Conservation (phyloP, 2,329 filamentous ascomycete genomes). For the Colletotrichum euphorbiae region DNA sequence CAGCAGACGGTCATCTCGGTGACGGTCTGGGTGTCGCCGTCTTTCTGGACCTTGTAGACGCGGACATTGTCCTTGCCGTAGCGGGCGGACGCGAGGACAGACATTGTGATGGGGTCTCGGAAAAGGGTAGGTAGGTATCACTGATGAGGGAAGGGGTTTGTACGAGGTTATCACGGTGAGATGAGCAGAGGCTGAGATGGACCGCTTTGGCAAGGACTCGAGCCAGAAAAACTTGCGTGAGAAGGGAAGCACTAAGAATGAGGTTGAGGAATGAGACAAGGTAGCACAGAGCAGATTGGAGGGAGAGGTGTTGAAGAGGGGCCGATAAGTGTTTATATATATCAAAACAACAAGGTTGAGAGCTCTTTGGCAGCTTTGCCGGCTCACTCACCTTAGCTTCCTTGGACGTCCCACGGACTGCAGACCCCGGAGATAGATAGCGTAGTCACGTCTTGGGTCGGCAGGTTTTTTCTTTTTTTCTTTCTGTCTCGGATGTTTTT, state of each 20-base stretch:
- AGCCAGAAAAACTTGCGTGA: neutral
- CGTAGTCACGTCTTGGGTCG: conserved; percentile 33
- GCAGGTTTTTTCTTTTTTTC: conserved; percentile 9
- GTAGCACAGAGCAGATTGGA: conserved; percentile 7
- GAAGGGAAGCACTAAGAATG: conserved; percentile 1
- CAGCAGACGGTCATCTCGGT: conserved; percentile 96
- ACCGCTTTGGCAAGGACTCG: conserved; percentile 7
- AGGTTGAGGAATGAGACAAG: conserved; percentile 17
- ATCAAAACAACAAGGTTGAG: conserved; percentile 24
- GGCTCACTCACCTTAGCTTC: conserved; percentile 22
- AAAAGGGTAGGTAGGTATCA: neutral
- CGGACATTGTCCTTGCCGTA: conserved; percentile 99
- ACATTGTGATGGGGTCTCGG: conserved; percentile 50
- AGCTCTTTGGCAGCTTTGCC: conserved; percentile 4
- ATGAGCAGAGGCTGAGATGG: neutral
- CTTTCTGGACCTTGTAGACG: conserved; percentile 91
- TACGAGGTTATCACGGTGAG: conserved; percentile 17
- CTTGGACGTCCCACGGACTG: conserved; percentile 24
- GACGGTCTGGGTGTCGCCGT: conserved; percentile 84
- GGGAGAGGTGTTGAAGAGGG: conserved; percentile 5
- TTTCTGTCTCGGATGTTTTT: neutral
- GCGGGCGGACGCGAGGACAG: conserved; percentile 71
- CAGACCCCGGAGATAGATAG: conserved; percentile 35
- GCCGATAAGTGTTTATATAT: conserved; percentile 32
- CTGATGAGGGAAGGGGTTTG: neutral